Conservation (phyloP, 495 filamentous ascomycete species). For the Penicillium goetzii region DNA sequence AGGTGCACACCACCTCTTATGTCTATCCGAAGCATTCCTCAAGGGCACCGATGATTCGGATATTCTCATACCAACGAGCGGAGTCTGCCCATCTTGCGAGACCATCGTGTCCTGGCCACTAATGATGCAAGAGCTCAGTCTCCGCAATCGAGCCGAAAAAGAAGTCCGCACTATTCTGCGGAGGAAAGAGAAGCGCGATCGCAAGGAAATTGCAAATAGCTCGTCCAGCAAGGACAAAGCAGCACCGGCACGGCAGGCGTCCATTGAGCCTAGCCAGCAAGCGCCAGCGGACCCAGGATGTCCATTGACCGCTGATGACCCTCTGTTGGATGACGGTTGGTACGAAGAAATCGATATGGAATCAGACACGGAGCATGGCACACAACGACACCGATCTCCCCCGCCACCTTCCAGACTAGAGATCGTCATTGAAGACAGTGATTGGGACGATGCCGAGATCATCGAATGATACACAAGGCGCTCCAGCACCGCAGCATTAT, state of each 20-base stretch:
- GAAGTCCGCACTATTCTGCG: conserved; percentile 68
- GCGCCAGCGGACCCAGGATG: background rate
- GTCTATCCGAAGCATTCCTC: conserved; percentile 72
- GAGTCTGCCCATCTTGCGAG: conserved; percentile 74
- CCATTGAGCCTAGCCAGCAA: conserved; percentile 13
- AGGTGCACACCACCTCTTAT: conserved; percentile 72
- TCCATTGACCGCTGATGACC: conserved; percentile 35
- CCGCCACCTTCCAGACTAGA: conserved; percentile 32
- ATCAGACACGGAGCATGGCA: conserved; percentile 38
- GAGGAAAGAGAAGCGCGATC: conserved; percentile 43
- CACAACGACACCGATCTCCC: conserved; percentile 19
- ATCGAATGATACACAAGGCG: conserved; percentile 42
- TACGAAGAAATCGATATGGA: conserved; percentile 38
- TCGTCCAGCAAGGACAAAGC: conserved; percentile 10
- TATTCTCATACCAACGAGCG: conserved; percentile 66
- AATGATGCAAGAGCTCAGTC: conserved; percentile 78
- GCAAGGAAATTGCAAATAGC: conserved; percentile 20
- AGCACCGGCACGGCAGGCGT: conserved; percentile 8
- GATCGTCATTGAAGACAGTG: conserved; percentile 65
- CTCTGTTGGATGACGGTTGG: conserved; percentile 43
- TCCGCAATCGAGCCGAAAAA: conserved; percentile 68
- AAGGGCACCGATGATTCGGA: conserved; percentile 42
- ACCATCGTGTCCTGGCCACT: conserved; percentile 68
- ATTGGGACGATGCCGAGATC: conserved; percentile 56
- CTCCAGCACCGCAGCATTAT: background rate